A percentile compares a stretch with the other conserved stretches of the same genome.
Evolutionary conservation across 371 early-diverging fungal species (phyloP).

Genomic region (Dentiscutata heterogama): DNA sequence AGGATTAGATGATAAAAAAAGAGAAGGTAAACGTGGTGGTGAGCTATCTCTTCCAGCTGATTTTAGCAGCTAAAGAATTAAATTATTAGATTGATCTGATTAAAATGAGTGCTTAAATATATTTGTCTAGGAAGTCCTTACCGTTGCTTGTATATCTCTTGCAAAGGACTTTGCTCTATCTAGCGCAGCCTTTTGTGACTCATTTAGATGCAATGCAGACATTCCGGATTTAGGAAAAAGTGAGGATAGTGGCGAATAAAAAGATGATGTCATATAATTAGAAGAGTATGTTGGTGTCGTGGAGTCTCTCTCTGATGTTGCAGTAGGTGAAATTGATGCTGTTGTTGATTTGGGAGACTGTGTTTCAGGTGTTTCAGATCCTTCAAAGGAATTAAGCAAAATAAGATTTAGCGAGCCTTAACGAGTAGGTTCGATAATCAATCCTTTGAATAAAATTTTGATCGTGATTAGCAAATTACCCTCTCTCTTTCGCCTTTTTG

Average conservation of each 20-base stretch:
- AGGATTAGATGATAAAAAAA: conserved; percentile 41
- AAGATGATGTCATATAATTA: neutral
- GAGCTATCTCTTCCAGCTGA: conserved; percentile 29
- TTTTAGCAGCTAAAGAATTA: conserved; percentile 29
- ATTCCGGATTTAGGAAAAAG: conserved; percentile 30
- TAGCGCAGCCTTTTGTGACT: conserved; percentile 49
- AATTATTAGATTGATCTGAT: neutral
- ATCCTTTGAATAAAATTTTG: neutral
- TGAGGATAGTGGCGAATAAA: neutral
- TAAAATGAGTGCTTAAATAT: neutral
- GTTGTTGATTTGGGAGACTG: conserved; percentile 22
- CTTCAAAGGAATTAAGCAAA: neutral
- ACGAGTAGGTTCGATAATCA: neutral
- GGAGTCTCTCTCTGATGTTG: neutral
- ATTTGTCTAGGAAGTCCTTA: neutral
- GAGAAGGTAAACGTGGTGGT: conserved; percentile 31
- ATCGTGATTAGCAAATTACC: neutral
- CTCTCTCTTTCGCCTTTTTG: conserved; percentile 23
- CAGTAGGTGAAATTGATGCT: conserved; percentile 7
- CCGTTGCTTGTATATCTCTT: conserved; percentile 42
- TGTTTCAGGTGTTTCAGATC: neutral
- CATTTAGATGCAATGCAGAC: conserved; percentile 46
- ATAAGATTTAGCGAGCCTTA: neutral
- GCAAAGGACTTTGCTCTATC: conserved; percentile 48
- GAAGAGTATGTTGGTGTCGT: neutral